Conservation (phyloP, 192 early-diverging fungal genomes). For the Ambispora gerdemannii region DNA sequence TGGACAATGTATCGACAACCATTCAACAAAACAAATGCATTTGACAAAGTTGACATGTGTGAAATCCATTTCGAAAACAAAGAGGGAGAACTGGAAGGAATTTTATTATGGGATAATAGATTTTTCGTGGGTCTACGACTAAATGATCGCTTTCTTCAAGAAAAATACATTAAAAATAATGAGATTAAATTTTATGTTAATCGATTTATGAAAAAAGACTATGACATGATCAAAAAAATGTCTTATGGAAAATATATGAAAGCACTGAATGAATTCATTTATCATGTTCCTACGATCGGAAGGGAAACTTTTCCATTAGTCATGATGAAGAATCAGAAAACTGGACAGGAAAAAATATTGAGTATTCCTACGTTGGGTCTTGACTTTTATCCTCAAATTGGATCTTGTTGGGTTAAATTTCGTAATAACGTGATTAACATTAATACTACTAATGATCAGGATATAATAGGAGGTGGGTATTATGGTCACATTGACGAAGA, state of each 20-base stretch:
- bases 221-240: too few species aligned
- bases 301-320: background rate
- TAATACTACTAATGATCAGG: too few species aligned
- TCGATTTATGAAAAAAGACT: background rate
- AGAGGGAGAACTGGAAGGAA: background rate
- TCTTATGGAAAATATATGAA: too few species aligned
- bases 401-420: background rate
- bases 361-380: background rate
- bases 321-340: background rate
- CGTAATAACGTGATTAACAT: too few species aligned
- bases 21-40: constrained; percentile 6
- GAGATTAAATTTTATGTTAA: background rate
- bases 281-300: background rate
- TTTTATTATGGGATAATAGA: constrained; percentile 27
- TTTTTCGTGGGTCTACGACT: constrained; percentile 16
- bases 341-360: background rate
- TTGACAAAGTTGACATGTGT: background rate
- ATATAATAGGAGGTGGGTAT: too few species aligned
- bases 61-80: background rate
- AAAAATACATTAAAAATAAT: too few species aligned
- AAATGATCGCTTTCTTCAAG: background rate
- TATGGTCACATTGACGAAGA: background rate
- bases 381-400: background rate
- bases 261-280: background rate
- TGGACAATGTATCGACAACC: constrained; percentile 20